phyloP scores from a whole-genome alignment of 2,329 filamentous ascomycete species.

The Paracoccidioides lutzii region DNA sequence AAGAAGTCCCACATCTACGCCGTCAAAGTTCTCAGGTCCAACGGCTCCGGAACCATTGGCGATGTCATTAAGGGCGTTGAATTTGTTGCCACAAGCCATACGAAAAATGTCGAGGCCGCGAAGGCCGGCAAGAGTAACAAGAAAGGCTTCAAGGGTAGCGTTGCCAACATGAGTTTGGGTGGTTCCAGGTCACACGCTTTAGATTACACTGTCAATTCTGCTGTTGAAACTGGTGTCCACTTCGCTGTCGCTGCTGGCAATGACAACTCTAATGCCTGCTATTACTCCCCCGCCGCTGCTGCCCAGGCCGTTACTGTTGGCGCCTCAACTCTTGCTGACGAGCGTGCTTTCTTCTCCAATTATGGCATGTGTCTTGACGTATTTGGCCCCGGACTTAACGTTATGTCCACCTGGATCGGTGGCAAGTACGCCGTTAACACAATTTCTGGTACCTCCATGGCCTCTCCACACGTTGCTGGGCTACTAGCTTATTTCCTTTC shows the following conservation, averaged over 20 bases:
- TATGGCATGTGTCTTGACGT: slow-evolving; percentile 99
- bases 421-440: slow-evolving; percentile 94
- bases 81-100: slow-evolving; percentile 72
- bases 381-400: slow-evolving; percentile 94
- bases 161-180: slow-evolving; percentile 98
- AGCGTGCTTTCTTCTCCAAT: slow-evolving; percentile 99
- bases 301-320: slow-evolving; percentile 88
- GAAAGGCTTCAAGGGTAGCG: slow-evolving; percentile 96
- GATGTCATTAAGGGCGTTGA: slow-evolving; percentile 98
- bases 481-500: slow-evolving; percentile 97
- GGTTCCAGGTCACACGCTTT: slow-evolving; percentile 92
- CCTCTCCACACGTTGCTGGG: slow-evolving; percentile 90
- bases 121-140: slow-evolving; percentile 68
- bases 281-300: slow-evolving; percentile 94
- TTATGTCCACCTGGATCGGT: slow-evolving; percentile 96
- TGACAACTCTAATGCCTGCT: slow-evolving; percentile 97
- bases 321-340: slow-evolving; percentile 82
- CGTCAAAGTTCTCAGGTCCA: slow-evolving; percentile 95
- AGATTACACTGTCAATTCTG: slow-evolving; percentile 85
- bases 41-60: slow-evolving; percentile 95
- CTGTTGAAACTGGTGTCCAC: slow-evolving; percentile 82
- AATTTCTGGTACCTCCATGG: slow-evolving; percentile 99
- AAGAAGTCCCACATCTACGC: slow-evolving; percentile 97
- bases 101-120: slow-evolving; percentile 59
- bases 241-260: slow-evolving; percentile 98